phyloP scores from a whole-genome alignment of 441 rosid species.

The Pelargonium fulgidum region DNA sequence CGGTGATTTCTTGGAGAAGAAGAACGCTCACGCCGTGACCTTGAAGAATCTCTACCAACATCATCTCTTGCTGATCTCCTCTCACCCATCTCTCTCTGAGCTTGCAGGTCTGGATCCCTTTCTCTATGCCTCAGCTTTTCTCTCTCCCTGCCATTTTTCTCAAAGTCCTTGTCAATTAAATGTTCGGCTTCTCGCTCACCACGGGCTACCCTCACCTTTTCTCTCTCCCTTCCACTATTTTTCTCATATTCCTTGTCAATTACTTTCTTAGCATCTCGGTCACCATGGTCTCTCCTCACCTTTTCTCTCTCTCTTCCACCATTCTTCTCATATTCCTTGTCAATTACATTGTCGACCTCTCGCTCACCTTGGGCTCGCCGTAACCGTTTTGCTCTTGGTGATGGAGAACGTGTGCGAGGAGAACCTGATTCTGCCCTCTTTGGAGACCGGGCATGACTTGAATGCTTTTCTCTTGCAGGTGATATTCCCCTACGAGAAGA shows the following conservation, averaged over 20 bases:
- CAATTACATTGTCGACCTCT: conserved; percentile 21
- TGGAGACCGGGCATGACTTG: conserved; percentile 32
- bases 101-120: conserved; percentile 22
- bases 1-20: conserved; percentile 30
- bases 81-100: conserved; percentile 41
- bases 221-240: conserved; percentile 3
- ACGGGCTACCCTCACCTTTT: conserved; percentile 34
- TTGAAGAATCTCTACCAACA: conserved; percentile 34
- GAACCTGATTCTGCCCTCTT: conserved; percentile 22
- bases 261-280: too few species aligned
- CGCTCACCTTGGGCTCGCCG: conserved; percentile 28
- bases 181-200: conserved; percentile 29
- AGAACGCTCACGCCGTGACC: conserved; percentile 47
- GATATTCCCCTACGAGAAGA: conserved; percentile 8
- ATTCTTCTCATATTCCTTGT: conserved; percentile 18
- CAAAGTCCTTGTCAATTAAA: conserved; percentile 29
- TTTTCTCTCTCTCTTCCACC: conserved; percentile 11
- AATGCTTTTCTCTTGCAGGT: conserved; percentile 19
- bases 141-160: conserved; percentile 32
- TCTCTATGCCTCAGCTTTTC: conserved; percentile 32
- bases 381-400: conserved; percentile 35
- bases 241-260: neutral
- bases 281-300: too few species aligned
- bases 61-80: conserved; percentile 52
- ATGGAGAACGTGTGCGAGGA: conserved; percentile 32